Base-by-base conservation (phyloP, 352 stramenopile species). In the Globisporangium splendens region DNA sequence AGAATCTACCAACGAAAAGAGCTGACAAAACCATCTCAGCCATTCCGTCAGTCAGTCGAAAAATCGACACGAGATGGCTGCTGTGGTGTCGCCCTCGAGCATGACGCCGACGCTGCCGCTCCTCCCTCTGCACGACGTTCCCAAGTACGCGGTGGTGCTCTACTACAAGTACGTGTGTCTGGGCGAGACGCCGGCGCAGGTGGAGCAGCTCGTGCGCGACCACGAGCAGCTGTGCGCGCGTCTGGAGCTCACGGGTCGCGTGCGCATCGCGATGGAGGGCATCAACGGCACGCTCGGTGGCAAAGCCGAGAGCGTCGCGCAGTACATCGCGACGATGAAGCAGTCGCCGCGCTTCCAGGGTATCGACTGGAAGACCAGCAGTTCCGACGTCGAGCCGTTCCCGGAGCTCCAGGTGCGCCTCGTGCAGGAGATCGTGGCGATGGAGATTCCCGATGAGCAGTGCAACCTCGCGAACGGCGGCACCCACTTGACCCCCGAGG, bases 361-460 rank as follows among this genome's bases (percentile, higher is more conserved):
- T n/a, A 72, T 95, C 46, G 88, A 95, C 76, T 96, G 88, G 88
- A 96, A 96, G 72, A 85, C 72, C 12, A 92, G 82, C 61, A 31
- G 18, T 8, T 78, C 80, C 0, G 8, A 52, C 0, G 77, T 82
- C 0, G 46, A 66, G 56, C 81, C 80, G 8, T 93, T 95, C 59
- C 51, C 65, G 4, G 83, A 86, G 41, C 65, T 96, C 39, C 75
- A 86, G 8, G 75, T 96, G 54, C 82, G 84, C 21, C 62, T 77
- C 31, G 71, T 79, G 56, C 62, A 65, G 4, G 85, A 95, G 69
- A 88, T 95, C 56, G 84, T 95, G 57, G 77, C 83, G 22, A 77
- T 95, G 17, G 85, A 88, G 49, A 63, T 95, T 20, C 76, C 77
- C 12, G 63, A 77, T 43, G 66, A 71, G 28, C 61, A 67, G 24